phyloP scores from a whole-genome alignment of 2,329 filamentous ascomycete species.

The Calonectria multiphialidica region DNA sequence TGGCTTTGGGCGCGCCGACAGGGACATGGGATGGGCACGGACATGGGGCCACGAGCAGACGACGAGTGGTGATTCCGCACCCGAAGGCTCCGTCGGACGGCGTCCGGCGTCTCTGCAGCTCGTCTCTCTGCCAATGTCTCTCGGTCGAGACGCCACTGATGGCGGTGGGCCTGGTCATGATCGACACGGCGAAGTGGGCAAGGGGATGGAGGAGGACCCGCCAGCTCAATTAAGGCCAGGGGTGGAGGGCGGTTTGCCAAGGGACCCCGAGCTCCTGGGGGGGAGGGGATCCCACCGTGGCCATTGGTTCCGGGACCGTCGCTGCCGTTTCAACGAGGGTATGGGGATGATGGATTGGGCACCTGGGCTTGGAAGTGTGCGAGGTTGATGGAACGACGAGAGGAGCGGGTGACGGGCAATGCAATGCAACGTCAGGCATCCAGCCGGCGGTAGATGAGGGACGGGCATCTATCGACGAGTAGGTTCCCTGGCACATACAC shows the following conservation, averaged over 20 bases:
- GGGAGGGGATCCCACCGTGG: slow-evolving; percentile 5
- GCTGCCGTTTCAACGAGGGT: slow-evolving; percentile 21
- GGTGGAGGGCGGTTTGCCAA: not conserved
- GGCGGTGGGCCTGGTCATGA: slow-evolving; percentile 36
- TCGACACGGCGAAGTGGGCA: slow-evolving; percentile 25
- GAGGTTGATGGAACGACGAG: slow-evolving; percentile 21
- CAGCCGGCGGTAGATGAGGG: not conserved
- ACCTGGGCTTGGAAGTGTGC: slow-evolving; percentile 15
- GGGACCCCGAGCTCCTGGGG: not conserved
- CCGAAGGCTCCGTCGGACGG: slow-evolving; percentile 26
- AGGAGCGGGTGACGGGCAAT: slow-evolving; percentile 15
- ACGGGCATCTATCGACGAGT: not conserved
- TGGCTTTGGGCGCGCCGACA: slow-evolving; percentile 20
- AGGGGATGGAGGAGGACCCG: slow-evolving; percentile 17
- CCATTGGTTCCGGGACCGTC: slow-evolving; percentile 32
- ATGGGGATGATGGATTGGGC: slow-evolving; percentile 16
- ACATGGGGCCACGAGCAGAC: not conserved
- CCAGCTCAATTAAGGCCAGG: slow-evolving; percentile 1
- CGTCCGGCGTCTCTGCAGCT: slow-evolving; percentile 22
- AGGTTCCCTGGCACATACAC: no score
- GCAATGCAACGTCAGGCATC: slow-evolving; percentile 1
- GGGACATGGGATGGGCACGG: slow-evolving; percentile 37
- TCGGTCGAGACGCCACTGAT: slow-evolving; percentile 28
- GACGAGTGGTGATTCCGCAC: slow-evolving; percentile 11
- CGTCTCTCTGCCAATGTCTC: slow-evolving; percentile 22